phyloP scores from a whole-genome alignment of 495 filamentous ascomycete species.

The Aspergillus diversus region DNA sequence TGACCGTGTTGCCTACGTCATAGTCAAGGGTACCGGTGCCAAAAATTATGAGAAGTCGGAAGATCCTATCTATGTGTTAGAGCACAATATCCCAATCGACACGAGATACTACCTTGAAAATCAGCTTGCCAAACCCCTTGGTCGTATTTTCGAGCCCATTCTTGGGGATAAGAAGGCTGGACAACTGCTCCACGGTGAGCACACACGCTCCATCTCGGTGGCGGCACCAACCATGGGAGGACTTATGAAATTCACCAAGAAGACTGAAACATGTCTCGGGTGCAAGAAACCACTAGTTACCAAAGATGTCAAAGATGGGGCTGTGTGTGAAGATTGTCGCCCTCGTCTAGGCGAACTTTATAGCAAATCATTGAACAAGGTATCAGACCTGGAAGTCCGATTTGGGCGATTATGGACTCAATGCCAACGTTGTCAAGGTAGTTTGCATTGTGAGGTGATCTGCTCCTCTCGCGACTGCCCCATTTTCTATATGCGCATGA shows the following conservation, averaged over 20 bases:
- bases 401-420: slow-evolving; percentile 97
- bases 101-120: slow-evolving; percentile 99
- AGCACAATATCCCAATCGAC: slow-evolving; percentile 97
- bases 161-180: slow-evolving; percentile 87
- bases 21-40: slow-evolving; percentile 86
- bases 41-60: slow-evolving; percentile 96
- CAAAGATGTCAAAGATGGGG: slow-evolving; percentile 78
- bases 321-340: slow-evolving; percentile 83
- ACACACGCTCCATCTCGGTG: slow-evolving; percentile 89
- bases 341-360: slow-evolving; percentile 91
- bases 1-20: slow-evolving; percentile 97
- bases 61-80: slow-evolving; percentile 94
- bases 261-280: slow-evolving; percentile 96
- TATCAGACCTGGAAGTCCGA: slow-evolving; percentile 86
- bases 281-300: slow-evolving; percentile 92
- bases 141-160: slow-evolving; percentile 96
- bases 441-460: slow-evolving; percentile 97
- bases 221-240: slow-evolving; percentile 88
- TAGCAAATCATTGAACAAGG: slow-evolving; percentile 83
- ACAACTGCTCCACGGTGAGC: slow-evolving; percentile 81
- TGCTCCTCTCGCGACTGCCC: slow-evolving; percentile 95
- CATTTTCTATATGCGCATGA: slow-evolving; percentile 99
- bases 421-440: slow-evolving; percentile 97
- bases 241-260: slow-evolving; percentile 97
- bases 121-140: slow-evolving; percentile 91